Base-by-base conservation (phyloP, 2,329 filamentous ascomycete species). In the Chaetomium strumarium region DNA sequence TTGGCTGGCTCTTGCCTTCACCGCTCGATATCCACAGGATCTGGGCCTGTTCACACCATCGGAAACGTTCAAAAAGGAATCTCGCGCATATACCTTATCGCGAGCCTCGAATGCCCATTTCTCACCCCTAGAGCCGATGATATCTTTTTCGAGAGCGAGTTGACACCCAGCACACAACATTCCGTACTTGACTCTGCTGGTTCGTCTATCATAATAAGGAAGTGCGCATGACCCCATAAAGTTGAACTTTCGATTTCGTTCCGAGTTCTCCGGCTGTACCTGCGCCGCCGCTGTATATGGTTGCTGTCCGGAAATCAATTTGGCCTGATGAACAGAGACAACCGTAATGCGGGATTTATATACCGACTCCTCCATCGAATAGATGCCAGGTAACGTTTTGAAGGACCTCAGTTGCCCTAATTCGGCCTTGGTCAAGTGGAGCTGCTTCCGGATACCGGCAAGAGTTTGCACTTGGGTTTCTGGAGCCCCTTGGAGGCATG, bases 41-140 rank as follows among this genome's bases (percentile, higher is more conserved):
- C 55, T 68, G 65, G 55, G 65, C 66, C 56, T 66, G 61, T 59
- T 65, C 58, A 61, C 66, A 70, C 63, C 62, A 66, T 57, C 57
- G 58, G 59, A 69, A 69, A 58, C 69, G 64, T 46, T 63, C 50
- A 69, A 49, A 58, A 68, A 68, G 19, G 55, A 61, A 50, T 62
- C 57, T 58, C 54, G 61, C 39, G 64, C 49, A 62, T 66, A 69
- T 29, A 66, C 57, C 56, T 55, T 63, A 43, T 66, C 58, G 43
- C 57, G 57, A 58, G 51, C 57, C 50, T 63, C 55, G 44, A 30
- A 38, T 43, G 46, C 42, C 52, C 52, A 51, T 33, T 30, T 19
- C 51, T 24, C 24, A 24, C 24, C 24, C 7, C 24, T 24, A 7
- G 24, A 24, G 24, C 24, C 24, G 24, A 24, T 24, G 24, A 24